These are phyloP conservation scores for Crithidia expoeki DNA, from an alignment of 208 protist genomes.

Conservation along the genomic window DNA sequence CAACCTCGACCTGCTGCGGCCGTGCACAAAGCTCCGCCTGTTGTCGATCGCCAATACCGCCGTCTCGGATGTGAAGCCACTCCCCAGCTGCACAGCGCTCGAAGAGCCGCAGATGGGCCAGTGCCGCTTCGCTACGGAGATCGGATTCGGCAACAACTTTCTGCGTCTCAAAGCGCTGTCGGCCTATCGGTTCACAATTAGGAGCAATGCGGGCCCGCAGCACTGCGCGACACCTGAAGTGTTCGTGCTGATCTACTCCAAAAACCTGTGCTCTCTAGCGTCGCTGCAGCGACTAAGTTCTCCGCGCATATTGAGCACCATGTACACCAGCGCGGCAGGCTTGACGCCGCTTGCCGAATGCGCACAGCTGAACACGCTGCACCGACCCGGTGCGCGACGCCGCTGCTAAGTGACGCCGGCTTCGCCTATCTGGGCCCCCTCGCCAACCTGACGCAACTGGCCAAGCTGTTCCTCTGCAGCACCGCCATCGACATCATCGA, in stretches of 20 bases:
- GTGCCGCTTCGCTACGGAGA: not conserved
- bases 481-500: conserved; percentile 1
- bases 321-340: conserved; percentile 1
- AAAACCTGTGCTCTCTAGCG: not conserved
- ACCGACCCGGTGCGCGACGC: conserved; percentile 4
- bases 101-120: conserved; percentile 12
- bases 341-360: conserved; percentile 9
- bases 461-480: not conserved
- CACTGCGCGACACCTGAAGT: conserved; percentile 6
- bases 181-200: not conserved
- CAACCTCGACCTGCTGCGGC: too few relatives aligned
- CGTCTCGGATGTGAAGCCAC: not conserved
- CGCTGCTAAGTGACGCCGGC: conserved; percentile 4
- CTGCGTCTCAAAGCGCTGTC: not conserved
- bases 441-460: not conserved
- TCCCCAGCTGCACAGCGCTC: not conserved
- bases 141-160: not conserved
- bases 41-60: conserved; percentile 12
- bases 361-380: not conserved
- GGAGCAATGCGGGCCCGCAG: not conserved
- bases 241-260: conserved; percentile 7
- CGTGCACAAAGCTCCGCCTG: too few relatives aligned
- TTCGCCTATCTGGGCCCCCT: not conserved
- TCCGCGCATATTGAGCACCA: conserved; percentile 2
- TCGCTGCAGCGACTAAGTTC: not conserved